Base-by-base conservation (phyloP, 495 filamentous ascomycete genomes). In the Neurospora sp. region DNA sequence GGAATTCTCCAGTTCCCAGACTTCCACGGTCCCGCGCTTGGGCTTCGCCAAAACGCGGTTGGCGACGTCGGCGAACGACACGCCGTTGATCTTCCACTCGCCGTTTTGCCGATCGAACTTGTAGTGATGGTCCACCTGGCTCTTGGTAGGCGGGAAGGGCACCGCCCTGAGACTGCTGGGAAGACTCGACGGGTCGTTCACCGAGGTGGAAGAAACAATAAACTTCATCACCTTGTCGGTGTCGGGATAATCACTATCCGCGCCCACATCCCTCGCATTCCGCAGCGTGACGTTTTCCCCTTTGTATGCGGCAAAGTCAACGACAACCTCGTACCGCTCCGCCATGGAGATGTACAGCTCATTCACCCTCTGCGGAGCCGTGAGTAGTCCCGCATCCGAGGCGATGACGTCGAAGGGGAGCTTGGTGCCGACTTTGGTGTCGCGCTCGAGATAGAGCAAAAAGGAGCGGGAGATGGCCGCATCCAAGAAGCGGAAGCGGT, bases 211-310 rank as follows among this genome's bases (percentile, higher is more conserved):
- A 18, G 81, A 80, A 10, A 89, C 88, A 66, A 84, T 78, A 73
- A 89, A 89, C 38, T 78, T 79, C 86, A 90, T 88, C 10, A 89
- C 82, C 59, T 84, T 82, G 76, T 88, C 80, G 2, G 86, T 89
- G 69, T 82, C 77, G 4, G 77, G 75, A 73, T 84, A 89, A 48
- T 86, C 83, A 8, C 79, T 77, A 62, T 88, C 84, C 1, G 77
- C 74, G 39, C 82, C 82, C 14, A 87, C 80, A 40, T 84, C 77
- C 23, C 82, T 74, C 6, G 75, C 73, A 76, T 88, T 89, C 27
- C 79, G 81, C 40, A 89, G 74, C 5, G 80, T 84, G 35, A 89
- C 74, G 44, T 85, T 86, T 78, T 86, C 82, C 27, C 86, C 84
- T 0, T 76, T 78, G 74, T 81, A 88, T 70, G 39, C 3, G 2